Conservation (phyloP, 148 eudicot species). For the Dianthus caryophyllus region DNA sequence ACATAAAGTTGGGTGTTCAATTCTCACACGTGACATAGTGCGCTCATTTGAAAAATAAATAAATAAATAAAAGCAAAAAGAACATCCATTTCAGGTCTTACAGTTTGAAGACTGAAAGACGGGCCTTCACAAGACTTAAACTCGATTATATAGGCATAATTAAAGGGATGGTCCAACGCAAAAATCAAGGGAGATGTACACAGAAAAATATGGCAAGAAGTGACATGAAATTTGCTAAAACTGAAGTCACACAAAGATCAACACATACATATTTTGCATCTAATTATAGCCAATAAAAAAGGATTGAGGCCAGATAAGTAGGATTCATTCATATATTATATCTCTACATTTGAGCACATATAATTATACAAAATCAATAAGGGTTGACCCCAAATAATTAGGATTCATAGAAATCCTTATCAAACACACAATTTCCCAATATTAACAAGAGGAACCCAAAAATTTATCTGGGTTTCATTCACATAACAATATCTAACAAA, state of each 20-base stretch:
- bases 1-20: no score
- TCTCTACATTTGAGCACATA: not conserved
- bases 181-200: constrained; percentile 8
- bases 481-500: no score
- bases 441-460: not conserved
- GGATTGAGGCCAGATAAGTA: not conserved
- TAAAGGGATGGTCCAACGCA: constrained; percentile 15
- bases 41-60: no score
- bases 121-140: no score
- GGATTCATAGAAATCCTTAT: no score
- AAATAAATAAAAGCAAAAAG: no score
- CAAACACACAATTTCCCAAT: no score
- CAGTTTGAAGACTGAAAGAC: no score
- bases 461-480: no score
- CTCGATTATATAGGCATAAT: not conserved
- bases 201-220: not conserved
- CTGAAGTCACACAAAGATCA: constrained; percentile 23
- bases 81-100: no score
- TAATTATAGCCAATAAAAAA: not conserved
- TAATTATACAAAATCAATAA: not conserved
- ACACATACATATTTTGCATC: not conserved
- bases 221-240: constrained; percentile 13
- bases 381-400: no score
- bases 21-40: no score
- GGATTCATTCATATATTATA: not conserved